A percentile compares a stretch with the other conserved stretches of the same genome.
These are phyloP conservation scores for Mucor ambiguus DNA, from an alignment of 371 early-diverging fungal genomes.

Conservation along the genomic window DNA sequence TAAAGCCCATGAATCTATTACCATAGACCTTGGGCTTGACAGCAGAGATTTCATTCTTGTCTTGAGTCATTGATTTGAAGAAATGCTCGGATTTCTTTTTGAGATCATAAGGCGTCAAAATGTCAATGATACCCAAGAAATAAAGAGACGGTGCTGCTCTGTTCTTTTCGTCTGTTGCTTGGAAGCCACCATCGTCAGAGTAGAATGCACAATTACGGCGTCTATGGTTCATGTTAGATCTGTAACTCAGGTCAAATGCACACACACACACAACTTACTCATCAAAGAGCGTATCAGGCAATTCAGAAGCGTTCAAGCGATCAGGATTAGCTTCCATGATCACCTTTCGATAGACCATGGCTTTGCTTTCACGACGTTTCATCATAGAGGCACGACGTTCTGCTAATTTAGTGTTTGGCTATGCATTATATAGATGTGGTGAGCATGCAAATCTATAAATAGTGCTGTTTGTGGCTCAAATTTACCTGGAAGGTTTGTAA, in stretches of 20 bases:
- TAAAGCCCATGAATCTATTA: constrained; percentile 67
- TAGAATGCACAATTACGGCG: constrained; percentile 82
- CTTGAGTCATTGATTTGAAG: constrained; percentile 83
- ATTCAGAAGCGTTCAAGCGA: constrained; percentile 55
- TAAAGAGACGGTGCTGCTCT: constrained; percentile 73
- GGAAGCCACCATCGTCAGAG: constrained; percentile 89
- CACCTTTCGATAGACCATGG: constrained; percentile 68
- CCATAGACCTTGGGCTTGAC: constrained; percentile 91
- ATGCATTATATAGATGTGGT: not conserved
- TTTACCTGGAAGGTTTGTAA: constrained; percentile 64
- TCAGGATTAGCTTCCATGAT: constrained; percentile 73
- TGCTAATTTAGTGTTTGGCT: constrained; percentile 54
- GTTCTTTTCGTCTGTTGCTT: constrained; percentile 76
- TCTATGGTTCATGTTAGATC: constrained; percentile 26
- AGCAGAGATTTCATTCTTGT: constrained; percentile 83
- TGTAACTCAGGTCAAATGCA: not conserved
- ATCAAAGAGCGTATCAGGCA: constrained; percentile 50
- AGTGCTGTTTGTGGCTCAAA: not conserved
- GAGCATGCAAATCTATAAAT: not conserved
- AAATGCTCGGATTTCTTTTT: constrained; percentile 88
- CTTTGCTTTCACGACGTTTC: constrained; percentile 63
- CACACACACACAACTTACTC: constrained; percentile 37
- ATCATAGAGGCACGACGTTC: constrained; percentile 43
- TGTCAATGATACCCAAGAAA: constrained; percentile 96
- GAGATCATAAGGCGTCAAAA: constrained; percentile 92